Base-by-base conservation (phyloP, 352 stramenopile genomes). In the Phytophthora citricola region DNA sequence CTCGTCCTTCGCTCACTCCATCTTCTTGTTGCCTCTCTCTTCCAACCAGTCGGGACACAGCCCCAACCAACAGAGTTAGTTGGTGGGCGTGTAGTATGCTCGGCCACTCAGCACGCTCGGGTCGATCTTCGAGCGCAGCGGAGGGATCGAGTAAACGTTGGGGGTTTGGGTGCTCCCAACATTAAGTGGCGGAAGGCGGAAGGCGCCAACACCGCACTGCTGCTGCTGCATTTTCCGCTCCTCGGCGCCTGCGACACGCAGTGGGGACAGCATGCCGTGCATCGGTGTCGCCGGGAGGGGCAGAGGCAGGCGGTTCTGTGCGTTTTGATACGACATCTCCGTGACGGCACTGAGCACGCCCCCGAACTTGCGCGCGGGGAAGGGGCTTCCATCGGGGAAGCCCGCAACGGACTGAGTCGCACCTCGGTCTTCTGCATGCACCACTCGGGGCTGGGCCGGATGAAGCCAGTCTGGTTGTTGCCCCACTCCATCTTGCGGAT, bases 111-210 rank as follows among this genome's bases (percentile, higher is more conserved):
- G 71, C 49, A 93, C 81, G 51, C 68, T 91, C 27, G 85, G 85
- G 41, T 91, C 81, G 53, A 93, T 87, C 76, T 93, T 93, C 22
- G 85, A 90, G 26, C 85, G 82, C 38, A 93, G 72, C n/a, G 85
- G 85, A 11, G 85, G 85, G 63, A 93, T 93, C 32, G 79, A 76
- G 52, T 84, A 83, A 15, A 76, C 73, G 47, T 61, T 71, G 24
- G 66, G 63, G 12, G 58, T 41, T 31, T 78, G 66, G 26, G 61
- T 66, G 39, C 50, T 74, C 41, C 76, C 62, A 54, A 91, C 79
- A 17, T 89, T 87, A 10, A 93, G 73, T 45, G 84, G 82, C 17
- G 84, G 84, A 43, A 93, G 63, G 12, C 75, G 73, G 59, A 90
- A 89, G 5, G 66, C 61, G 22, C 60, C 66, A 12, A 17, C 49